These are phyloP conservation scores for Podaxis sp. DNA, from an alignment of 768 basidiomycete genomes.

Conservation along the genomic window DNA sequence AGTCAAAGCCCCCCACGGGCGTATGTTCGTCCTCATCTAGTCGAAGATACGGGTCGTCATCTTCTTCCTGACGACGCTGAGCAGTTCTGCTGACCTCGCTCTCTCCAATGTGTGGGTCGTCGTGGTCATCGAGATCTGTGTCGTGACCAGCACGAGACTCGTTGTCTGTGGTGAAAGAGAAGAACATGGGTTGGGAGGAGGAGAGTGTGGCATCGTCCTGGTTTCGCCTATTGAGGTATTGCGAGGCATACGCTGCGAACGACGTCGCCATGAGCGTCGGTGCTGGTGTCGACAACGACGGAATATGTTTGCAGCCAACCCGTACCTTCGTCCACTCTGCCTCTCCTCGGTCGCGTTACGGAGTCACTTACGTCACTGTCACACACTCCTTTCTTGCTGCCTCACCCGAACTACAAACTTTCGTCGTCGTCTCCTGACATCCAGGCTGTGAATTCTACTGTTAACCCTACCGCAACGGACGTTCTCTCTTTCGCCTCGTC, in stretches of 20 bases:
- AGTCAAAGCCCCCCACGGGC: constrained; percentile 29
- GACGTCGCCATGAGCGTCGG: constrained; percentile 52
- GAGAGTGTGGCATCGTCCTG: constrained; percentile 47
- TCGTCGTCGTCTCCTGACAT: constrained; percentile 3
- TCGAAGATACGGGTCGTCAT: constrained; percentile 76
- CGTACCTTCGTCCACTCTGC: not conserved
- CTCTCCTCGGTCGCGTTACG: not conserved
- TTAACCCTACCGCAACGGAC: not conserved
- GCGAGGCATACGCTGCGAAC: constrained; percentile 81
- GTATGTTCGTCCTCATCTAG: constrained; percentile 62
- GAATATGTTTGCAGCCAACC: constrained; percentile 11
- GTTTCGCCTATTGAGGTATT: constrained; percentile 67
- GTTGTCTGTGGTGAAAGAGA: constrained; percentile 81
- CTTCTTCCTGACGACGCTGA: constrained; percentile 40
- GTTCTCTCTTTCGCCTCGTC: not conserved
- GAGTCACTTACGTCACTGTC: constrained; percentile 10
- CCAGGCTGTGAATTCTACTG: not conserved
- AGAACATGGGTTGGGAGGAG: constrained; percentile 81
- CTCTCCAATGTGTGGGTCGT: constrained; percentile 70
- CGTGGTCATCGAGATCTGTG: constrained; percentile 62
- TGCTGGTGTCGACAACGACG: constrained; percentile 17
- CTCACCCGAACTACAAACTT: not conserved
- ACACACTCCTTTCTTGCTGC: not conserved
- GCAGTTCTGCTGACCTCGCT: constrained; percentile 33
- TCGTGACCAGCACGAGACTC: constrained; percentile 51